Evolutionary conservation across 2,329 filamentous ascomycete genomes (phyloP).

Genomic region (Dothiorella sarmentorum): DNA sequence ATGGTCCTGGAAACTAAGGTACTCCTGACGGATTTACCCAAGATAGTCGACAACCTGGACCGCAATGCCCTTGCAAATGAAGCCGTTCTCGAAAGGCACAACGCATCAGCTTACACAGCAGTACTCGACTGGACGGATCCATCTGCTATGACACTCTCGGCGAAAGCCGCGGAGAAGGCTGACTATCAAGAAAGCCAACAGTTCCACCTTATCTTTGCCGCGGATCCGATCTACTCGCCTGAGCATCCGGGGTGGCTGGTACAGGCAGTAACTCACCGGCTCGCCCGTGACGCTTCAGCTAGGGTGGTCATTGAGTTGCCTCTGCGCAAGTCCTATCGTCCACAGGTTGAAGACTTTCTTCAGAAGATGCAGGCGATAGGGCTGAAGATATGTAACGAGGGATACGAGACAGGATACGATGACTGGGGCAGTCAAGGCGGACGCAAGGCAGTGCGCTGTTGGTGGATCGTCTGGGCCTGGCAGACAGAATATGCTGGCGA

Average conservation of each 20-base stretch:
- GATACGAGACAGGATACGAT: constrained; percentile 63
- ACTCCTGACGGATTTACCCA: constrained; percentile 75
- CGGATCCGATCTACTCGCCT: constrained; percentile 84
- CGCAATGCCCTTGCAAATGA: constrained; percentile 68
- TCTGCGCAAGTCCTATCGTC: constrained; percentile 65
- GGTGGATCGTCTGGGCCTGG: constrained; percentile 63
- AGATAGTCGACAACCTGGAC: constrained; percentile 78
- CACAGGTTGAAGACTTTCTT: constrained; percentile 63
- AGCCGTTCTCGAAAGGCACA: constrained; percentile 50
- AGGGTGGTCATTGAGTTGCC: constrained; percentile 79
- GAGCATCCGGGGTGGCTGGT: constrained; percentile 74
- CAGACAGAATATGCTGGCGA: neutral
- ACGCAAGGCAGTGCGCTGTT: constrained; percentile 57
- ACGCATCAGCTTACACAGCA: constrained; percentile 59
- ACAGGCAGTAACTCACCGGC: constrained; percentile 64
- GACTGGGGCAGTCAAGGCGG: constrained; percentile 63
- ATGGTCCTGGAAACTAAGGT: constrained; percentile 65
- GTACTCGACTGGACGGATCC: constrained; percentile 71
- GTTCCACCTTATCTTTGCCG: constrained; percentile 67
- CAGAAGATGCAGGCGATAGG: constrained; percentile 56
- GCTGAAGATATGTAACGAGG: constrained; percentile 56
- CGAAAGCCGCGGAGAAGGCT: neutral
- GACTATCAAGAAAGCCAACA: neutral
- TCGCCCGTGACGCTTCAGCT: constrained; percentile 56
- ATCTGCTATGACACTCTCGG: constrained; percentile 18